phyloP scores from a whole-genome alignment of 257 asterid genomes.

The Nicotiana undulata region DNA sequence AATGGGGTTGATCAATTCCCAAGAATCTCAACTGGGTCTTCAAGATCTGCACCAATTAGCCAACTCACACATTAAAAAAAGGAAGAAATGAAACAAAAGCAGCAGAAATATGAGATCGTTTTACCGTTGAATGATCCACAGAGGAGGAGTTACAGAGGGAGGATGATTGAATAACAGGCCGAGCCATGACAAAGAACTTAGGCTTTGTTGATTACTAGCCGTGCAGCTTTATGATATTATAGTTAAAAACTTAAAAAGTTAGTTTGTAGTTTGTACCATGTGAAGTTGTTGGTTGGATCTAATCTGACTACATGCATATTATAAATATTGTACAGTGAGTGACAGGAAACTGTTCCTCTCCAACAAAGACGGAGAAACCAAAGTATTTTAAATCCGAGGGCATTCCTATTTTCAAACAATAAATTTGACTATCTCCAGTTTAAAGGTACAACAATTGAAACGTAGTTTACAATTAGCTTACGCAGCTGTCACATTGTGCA shows the following conservation, averaged over 20 bases:
- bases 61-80: neutral
- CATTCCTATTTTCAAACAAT: neutral
- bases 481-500: neutral
- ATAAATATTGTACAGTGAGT: neutral
- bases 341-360: conserved; percentile 18
- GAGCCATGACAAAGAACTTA: conserved; percentile 25
- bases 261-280: conserved; percentile 9
- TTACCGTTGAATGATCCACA: conserved; percentile 6
- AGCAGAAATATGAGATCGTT: neutral
- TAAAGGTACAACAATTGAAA: neutral
- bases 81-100: neutral
- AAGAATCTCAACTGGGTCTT: conserved; percentile 25
- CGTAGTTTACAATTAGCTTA: neutral
- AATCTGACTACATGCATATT: neutral
- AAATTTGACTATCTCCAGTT: no score
- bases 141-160: conserved; percentile 6
- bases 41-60: conserved; percentile 22
- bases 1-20: conserved; percentile 38
- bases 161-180: conserved; percentile 9
- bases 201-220: neutral
- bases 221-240: no score
- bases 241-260: neutral
- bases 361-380: conserved; percentile 38
- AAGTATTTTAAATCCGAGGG: neutral
- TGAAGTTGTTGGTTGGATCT: conserved; percentile 21